These are phyloP conservation scores for Rosa chinensis DNA, from an alignment of 306 rosid genomes.

Conservation along the genomic window DNA sequence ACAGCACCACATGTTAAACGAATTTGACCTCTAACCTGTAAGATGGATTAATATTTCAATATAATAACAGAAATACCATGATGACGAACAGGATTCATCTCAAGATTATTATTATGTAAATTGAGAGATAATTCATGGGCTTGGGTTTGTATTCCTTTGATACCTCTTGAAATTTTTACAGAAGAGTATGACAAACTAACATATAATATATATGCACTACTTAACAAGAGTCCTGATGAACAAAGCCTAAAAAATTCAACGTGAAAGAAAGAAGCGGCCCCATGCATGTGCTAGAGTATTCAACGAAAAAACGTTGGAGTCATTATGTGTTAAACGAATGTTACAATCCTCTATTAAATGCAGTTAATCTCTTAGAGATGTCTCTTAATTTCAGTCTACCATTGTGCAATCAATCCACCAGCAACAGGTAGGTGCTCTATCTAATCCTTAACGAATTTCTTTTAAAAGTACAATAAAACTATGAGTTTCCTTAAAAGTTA, in stretches of 20 bases:
- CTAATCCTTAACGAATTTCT: not conserved
- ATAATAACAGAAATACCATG: not conserved
- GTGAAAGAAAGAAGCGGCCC: not conserved
- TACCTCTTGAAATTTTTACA: not conserved
- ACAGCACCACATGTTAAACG: conserved; percentile 64
- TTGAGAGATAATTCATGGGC: not conserved
- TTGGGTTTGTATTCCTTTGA: not conserved
- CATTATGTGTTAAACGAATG: not conserved
- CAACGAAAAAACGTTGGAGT: not conserved
- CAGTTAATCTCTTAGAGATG: not conserved
- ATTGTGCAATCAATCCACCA: not conserved
- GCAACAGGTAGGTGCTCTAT: not conserved
- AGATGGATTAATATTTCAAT: conserved; percentile 15
- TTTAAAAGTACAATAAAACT: not conserved
- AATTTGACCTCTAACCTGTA: conserved; percentile 89
- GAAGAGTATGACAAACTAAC: not conserved
- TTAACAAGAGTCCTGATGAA: not conserved
- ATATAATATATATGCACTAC: not conserved
- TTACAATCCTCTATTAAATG: not conserved
- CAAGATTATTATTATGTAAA: not conserved
- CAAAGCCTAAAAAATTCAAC: not conserved
- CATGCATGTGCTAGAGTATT: not conserved
- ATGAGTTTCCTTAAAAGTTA: not conserved
- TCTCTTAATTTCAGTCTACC: not conserved
- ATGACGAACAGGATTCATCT: not conserved